Conservation (phyloP, 495 filamentous ascomycete genomes). For the Rhypophila decipiens region DNA sequence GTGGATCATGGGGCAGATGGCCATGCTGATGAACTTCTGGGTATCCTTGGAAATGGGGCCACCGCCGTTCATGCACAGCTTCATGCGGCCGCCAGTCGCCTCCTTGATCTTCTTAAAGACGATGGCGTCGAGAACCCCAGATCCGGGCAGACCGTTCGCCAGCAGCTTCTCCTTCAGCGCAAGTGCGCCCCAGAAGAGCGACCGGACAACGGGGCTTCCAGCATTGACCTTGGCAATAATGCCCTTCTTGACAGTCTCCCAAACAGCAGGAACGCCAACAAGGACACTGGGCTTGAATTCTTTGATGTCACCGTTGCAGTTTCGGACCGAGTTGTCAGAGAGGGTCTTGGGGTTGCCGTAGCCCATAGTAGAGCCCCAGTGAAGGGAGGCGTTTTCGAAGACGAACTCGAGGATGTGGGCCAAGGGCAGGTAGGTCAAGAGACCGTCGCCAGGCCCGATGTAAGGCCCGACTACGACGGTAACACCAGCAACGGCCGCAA, state of each 20-base stretch:
- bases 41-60: constrained; percentile 83
- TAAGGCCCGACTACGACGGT: constrained; percentile 78
- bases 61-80: constrained; percentile 80
- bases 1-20: constrained; percentile 79
- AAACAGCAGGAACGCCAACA: constrained; percentile 93
- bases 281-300: constrained; percentile 89
- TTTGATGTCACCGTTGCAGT: constrained; percentile 92
- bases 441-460: constrained; percentile 75
- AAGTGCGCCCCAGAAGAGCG: constrained; percentile 90
- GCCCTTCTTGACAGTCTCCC: constrained; percentile 98
- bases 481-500: constrained; percentile 91
- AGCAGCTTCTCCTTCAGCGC: constrained; percentile 77
- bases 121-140: constrained; percentile 62
- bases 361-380: constrained; percentile 95
- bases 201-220: constrained; percentile 63
- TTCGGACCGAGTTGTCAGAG: constrained; percentile 81
- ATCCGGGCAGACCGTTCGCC: constrained; percentile 67
- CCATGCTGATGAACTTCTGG: constrained; percentile 81
- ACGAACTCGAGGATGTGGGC: constrained; percentile 97
- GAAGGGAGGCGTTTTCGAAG: constrained; percentile 87
- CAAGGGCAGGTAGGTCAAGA: constrained; percentile 88
- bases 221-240: constrained; percentile 81
- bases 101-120: constrained; percentile 92
- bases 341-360: constrained; percentile 93
- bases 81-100: constrained; percentile 75